Percentiles rank a stretch among this genome's conserved stretches.
These are phyloP conservation scores for Lichtheimia ramosa DNA, from an alignment of 371 early-diverging fungal species.

Conservation along the genomic window DNA sequence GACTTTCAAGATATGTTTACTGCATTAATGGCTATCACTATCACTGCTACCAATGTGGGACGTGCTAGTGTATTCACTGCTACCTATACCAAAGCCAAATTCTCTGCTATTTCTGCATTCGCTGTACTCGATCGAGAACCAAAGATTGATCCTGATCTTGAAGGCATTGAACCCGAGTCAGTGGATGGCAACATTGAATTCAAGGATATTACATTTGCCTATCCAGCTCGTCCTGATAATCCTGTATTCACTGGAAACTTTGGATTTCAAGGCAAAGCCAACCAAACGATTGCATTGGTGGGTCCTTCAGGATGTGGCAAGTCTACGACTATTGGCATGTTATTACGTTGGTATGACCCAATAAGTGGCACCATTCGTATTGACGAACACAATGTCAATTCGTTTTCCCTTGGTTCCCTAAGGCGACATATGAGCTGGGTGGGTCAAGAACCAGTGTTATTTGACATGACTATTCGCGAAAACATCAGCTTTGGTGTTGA, in stretches of 20 bases:
- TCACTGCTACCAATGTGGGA: conserved; percentile 61
- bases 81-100: conserved; percentile 69
- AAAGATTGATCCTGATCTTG: conserved; percentile 57
- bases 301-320: conserved; percentile 61
- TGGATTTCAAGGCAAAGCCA: conserved; percentile 59
- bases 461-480: conserved; percentile 73
- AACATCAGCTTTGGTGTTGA: conserved; percentile 73
- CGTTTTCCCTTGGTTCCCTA: conserved; percentile 57
- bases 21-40: conserved; percentile 68
- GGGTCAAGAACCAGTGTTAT: conserved; percentile 86
- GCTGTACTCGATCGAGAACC: conserved; percentile 64
- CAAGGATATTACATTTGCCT: conserved; percentile 61
- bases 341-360: conserved; percentile 87
- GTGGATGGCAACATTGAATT: conserved; percentile 35
- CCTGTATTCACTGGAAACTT: conserved; percentile 68
- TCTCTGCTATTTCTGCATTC: conserved; percentile 70
- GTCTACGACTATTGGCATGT: conserved; percentile 74
- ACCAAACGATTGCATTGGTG: conserved; percentile 68
- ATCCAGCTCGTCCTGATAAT: conserved; percentile 75
- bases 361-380: conserved; percentile 57
- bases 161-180: conserved; percentile 24
- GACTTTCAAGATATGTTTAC: conserved; percentile 47
- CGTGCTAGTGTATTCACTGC: conserved; percentile 48
- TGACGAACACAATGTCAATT: conserved; percentile 67
- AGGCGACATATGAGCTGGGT: conserved; percentile 78